Conservation (phyloP, 2,329 filamentous ascomycete genomes). For the Beauveria rudraprayagi region DNA sequence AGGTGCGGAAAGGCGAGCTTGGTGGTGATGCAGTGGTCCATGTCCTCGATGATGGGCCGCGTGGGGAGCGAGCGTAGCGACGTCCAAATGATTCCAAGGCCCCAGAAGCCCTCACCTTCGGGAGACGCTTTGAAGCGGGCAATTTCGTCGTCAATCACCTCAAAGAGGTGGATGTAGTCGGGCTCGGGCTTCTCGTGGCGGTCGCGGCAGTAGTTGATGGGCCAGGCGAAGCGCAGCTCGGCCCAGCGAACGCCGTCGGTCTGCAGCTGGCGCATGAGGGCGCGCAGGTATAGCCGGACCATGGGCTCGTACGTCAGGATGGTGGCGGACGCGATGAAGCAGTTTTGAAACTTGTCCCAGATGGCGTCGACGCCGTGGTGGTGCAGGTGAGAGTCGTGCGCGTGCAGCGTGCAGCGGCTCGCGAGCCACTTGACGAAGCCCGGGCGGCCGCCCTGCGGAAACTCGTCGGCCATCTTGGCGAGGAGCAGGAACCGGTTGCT, state of each 20-base stretch:
- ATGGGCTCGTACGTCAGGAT: conserved; percentile 88
- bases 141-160: conserved; percentile 69
- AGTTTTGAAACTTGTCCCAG: conserved; percentile 72
- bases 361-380: conserved; percentile 77
- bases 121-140: conserved; percentile 63
- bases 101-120: conserved; percentile 73
- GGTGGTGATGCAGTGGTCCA: conserved; percentile 79
- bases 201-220: conserved; percentile 58
- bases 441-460: conserved; percentile 60
- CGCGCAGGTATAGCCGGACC: conserved; percentile 65
- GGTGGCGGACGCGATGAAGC: conserved; percentile 64
- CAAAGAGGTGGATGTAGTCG: conserved; percentile 62
- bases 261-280: conserved; percentile 62
- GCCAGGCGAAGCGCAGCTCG: conserved; percentile 70
- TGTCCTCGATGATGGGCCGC: conserved; percentile 63
- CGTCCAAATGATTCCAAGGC: conserved; percentile 78
- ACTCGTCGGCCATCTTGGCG: conserved; percentile 59
- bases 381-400: conserved; percentile 66
- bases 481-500: conserved; percentile 50
- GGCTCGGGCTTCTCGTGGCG: conserved; percentile 57
- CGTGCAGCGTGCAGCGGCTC: conserved; percentile 61
- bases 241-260: conserved; percentile 79
- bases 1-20: conserved; percentile 73
- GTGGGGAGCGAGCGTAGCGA: conserved; percentile 57
- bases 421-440: conserved; percentile 76